Evolutionary conservation across 2,329 filamentous ascomycete species (phyloP), one percentile per base, ranked within the genome.

Genomic region (Nemania diffusa): DNA sequence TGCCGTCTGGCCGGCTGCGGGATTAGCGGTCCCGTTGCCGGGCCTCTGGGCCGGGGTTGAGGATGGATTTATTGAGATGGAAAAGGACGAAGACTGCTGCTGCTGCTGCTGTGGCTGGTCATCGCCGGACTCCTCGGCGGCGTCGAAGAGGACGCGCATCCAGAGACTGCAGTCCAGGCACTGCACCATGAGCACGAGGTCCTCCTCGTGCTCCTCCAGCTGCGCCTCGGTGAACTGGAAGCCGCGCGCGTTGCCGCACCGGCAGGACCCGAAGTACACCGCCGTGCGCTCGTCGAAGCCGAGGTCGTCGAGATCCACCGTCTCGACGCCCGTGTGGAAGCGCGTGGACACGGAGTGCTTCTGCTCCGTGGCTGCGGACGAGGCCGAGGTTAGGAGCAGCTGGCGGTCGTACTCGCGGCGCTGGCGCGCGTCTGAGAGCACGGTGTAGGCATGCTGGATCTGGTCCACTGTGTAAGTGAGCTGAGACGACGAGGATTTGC

Each of bases 101-200:
- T 48, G 32, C 11, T 44, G 51, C 20, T 70, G 65, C 46, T 62
- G n/a, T 29, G 42, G 26, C 1, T 66, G 27, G 2, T 73, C 75
- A 0, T 73, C 74, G 0, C 74, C 72, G 0, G 52, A 55, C 9
- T 77, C 75, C 0, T 81, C 84, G 29, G 88, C 78, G 15, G 89
- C 82, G 8, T 85, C 87, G 80, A 91, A 91, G 57, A 88, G 83
- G 42, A 91, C 87, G 63, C 85, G 84, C 58, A 91, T 76, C 88
- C 88, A 91, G 52, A 91, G 79, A 74, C 89, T 91, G 71, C 89
- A 91, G 72, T 90, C 89, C 63, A 83, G 81, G 73, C 89, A 91
- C 11, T 87, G 89, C 46, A 91, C 88, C 76, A 90, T 82, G 53
- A 91, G 77, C 74, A 89, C 87, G 8, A 88, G 85, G 69, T 86